Evolutionary conservation across 768 basidiomycete genomes (phyloP).

Genomic region (Psilocybe cyanescens): DNA sequence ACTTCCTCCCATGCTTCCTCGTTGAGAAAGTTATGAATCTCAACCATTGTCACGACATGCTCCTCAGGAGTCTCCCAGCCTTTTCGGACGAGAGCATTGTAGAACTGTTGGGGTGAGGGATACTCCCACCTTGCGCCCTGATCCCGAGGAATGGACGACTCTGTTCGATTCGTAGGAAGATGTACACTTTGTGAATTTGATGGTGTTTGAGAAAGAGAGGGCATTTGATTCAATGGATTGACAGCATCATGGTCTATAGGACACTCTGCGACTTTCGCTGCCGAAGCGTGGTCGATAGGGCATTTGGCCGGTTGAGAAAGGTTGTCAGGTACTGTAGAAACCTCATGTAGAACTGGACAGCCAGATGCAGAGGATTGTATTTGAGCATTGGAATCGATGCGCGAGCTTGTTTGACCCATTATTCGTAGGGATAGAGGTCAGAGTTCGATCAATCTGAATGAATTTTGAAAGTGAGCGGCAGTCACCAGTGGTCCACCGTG

Average conservation of each 20-base stretch:
- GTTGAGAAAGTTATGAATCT: slow-evolving; percentile 98
- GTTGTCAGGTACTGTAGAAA: slow-evolving; percentile 27
- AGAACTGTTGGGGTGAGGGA: slow-evolving; percentile 96
- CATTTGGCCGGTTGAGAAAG: slow-evolving; percentile 35
- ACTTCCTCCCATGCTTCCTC: slow-evolving; percentile 98
- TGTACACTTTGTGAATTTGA: slow-evolving; percentile 56
- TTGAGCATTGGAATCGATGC: slow-evolving; percentile 18
- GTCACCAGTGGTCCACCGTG: too few species aligned
- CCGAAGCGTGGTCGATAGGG: slow-evolving; percentile 43
- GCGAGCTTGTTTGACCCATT: slow-evolving; percentile 56
- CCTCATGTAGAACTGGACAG: slow-evolving; percentile 49
- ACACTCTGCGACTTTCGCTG: slow-evolving; percentile 52
- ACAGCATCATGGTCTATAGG: slow-evolving; percentile 65
- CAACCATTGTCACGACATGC: slow-evolving; percentile 95
- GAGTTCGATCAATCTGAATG: not conserved
- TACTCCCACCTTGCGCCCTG: slow-evolving; percentile 80
- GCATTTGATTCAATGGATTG: slow-evolving; percentile 88
- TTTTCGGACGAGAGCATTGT: slow-evolving; percentile 94
- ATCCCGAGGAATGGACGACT: slow-evolving; percentile 87
- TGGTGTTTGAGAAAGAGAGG: slow-evolving; percentile 72
- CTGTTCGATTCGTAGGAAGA: slow-evolving; percentile 75
- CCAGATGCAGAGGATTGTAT: slow-evolving; percentile 25
- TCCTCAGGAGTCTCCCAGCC: slow-evolving; percentile 98
- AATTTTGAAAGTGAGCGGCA: too few species aligned
- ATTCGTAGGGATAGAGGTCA: not conserved